Percentiles rank a stretch among this genome's conserved stretches.
These are phyloP conservation scores for Microdochium nivale DNA, from an alignment of 2,329 filamentous ascomycete genomes.

Conservation along the genomic window DNA sequence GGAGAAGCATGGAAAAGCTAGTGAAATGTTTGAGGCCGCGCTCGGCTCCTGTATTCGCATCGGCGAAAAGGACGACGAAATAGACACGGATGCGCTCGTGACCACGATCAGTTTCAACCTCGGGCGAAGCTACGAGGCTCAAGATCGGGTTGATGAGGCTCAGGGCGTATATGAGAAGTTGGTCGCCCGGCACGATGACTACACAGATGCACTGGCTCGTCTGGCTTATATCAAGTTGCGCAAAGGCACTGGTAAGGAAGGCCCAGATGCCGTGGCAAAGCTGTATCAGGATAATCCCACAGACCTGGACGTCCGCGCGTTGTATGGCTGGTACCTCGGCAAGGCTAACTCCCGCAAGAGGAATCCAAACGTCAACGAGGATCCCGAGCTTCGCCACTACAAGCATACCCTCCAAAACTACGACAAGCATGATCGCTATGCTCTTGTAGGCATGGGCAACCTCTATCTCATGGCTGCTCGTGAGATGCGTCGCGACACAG, in stretches of 20 bases:
- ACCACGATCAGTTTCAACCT: conserved; percentile 97
- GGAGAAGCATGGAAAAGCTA: conserved; percentile 71
- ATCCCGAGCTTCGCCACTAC: conserved; percentile 87
- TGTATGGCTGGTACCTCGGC: conserved; percentile 94
- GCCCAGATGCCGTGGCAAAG: conserved; percentile 75
- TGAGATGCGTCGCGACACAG: conserved; percentile 88
- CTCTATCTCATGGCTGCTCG: conserved; percentile 72
- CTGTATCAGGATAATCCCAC: conserved; percentile 76
- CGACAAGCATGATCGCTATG: conserved; percentile 98
- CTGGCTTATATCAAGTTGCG: conserved; percentile 84
- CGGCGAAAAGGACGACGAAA: conserved; percentile 62
- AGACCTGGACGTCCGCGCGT: conserved; percentile 82
- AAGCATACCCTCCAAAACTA: conserved; percentile 91
- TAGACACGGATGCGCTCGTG: conserved; percentile 84
- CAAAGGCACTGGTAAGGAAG: conserved; percentile 73
- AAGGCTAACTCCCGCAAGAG: conserved; percentile 73
- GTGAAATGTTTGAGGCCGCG: conserved; percentile 86
- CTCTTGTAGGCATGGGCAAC: conserved; percentile 94
- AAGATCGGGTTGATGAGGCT: conserved; percentile 72
- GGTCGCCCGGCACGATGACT: conserved; percentile 77
- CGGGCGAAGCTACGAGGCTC: conserved; percentile 83
- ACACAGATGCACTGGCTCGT: conserved; percentile 83
- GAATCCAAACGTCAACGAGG: conserved; percentile 72
- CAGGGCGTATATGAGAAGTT: conserved; percentile 82
- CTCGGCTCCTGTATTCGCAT: conserved; percentile 79